Percentiles rank a stretch among this genome's conserved stretches.
Conservation (phyloP, 1,284 basidiomycete species). For the Wolfiporia cocos region DNA sequence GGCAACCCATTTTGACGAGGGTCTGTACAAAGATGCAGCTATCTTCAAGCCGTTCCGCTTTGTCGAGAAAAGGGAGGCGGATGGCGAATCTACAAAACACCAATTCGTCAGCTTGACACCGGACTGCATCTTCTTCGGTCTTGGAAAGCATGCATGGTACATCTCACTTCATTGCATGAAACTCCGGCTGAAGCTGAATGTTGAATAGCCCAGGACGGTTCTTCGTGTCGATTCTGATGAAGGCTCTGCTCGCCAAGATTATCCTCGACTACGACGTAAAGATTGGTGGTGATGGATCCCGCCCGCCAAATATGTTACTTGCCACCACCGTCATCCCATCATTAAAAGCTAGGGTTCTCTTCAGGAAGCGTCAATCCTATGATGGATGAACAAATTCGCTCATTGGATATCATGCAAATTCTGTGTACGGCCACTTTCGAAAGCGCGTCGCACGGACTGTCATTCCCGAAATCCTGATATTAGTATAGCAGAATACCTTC, state of each 20-base stretch:
- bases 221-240: background rate
- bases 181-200: background rate
- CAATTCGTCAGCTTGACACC: background rate
- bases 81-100: background rate
- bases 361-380: background rate
- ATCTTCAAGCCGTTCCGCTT: background rate
- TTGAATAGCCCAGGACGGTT: background rate
- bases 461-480: no score
- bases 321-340: background rate
- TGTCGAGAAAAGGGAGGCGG: background rate
- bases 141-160: background rate
- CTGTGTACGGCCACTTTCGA: no score
- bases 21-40: background rate
- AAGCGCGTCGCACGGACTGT: no score
- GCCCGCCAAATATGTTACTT: background rate
- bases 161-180: background rate
- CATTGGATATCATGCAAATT: no score
- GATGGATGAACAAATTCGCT: no score
- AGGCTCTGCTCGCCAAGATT: background rate
- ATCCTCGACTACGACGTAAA: background rate
- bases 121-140: background rate
- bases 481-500: no score
- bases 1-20: background rate
- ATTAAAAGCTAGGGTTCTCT: background rate
- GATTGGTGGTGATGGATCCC: background rate